phyloP scores from a whole-genome alignment of 495 filamentous ascomycete species.

The Neurospora pannonica region DNA sequence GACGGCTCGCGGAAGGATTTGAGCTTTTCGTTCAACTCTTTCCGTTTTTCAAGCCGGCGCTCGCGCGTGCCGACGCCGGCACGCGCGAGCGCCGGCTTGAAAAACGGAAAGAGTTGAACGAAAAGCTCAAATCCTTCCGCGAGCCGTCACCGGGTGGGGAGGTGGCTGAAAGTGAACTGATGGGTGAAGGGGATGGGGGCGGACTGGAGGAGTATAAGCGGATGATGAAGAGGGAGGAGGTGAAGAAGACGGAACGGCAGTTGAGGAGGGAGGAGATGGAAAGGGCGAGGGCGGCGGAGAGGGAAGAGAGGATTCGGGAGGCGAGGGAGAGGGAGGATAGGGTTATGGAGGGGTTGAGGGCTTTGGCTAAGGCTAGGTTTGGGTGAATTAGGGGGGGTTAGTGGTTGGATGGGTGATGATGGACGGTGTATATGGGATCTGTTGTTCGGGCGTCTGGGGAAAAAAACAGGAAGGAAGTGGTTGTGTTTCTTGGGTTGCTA shows the following conservation, averaged over 20 bases:
- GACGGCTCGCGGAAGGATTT: too few species aligned
- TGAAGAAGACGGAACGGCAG: slow-evolving; percentile 57
- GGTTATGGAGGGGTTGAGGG: slow-evolving; percentile 56
- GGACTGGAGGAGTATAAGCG: slow-evolving; percentile 47
- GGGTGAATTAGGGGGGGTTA: slow-evolving; percentile 16
- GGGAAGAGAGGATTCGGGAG: slow-evolving; percentile 51
- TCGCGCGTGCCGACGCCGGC: slow-evolving; percentile 77
- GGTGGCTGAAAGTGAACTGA: slow-evolving; percentile 48
- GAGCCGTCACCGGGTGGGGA: slow-evolving; percentile 51
- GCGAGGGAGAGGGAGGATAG: slow-evolving; percentile 52
- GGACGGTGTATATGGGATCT: too few species aligned
- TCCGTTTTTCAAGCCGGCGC: too few species aligned
- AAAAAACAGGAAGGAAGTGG: background rate
- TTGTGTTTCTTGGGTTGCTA: background rate
- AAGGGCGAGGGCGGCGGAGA: slow-evolving; percentile 49
- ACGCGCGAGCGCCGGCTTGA: slow-evolving; percentile 79
- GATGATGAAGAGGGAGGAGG: slow-evolving; percentile 42
- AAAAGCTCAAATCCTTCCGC: slow-evolving; percentile 49
- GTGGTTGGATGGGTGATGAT: background rate
- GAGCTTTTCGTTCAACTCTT: too few species aligned
- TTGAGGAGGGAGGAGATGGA: slow-evolving; percentile 54
- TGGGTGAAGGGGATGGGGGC: slow-evolving; percentile 46
- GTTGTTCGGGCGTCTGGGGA: background rate
- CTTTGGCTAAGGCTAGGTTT: slow-evolving; percentile 52
- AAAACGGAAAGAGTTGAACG: slow-evolving; percentile 52